These are phyloP conservation scores for Colletotrichum magnum DNA, from an alignment of 2,329 filamentous ascomycete genomes.

Conservation along the genomic window DNA sequence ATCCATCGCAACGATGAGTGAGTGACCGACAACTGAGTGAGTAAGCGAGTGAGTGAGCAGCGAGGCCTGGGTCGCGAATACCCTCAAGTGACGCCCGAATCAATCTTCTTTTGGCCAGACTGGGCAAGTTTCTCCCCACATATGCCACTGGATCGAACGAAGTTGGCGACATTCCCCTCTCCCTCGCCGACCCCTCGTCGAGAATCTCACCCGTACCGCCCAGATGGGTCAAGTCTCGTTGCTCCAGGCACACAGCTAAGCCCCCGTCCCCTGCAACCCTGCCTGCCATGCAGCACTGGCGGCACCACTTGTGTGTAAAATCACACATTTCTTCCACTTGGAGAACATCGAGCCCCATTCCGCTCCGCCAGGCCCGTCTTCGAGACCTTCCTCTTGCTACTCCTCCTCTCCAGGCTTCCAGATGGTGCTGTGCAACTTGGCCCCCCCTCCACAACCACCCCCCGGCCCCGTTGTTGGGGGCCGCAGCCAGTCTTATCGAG, in stretches of 20 bases:
- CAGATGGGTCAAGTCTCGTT: conserved; percentile 16
- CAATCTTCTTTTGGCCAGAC: not conserved
- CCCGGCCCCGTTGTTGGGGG: conserved; percentile 2
- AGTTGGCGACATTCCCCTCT: not conserved
- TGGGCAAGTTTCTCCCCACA: not conserved
- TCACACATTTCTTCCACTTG: conserved; percentile 21
- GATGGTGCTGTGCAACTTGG: conserved; percentile 25
- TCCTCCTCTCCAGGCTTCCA: conserved; percentile 25
- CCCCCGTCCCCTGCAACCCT: conserved; percentile 28
- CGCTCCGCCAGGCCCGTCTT: conserved; percentile 34
- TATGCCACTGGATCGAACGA: not conserved
- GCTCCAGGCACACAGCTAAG: conserved; percentile 32
- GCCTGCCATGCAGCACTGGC: conserved; percentile 7
- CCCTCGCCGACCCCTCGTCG: conserved; percentile 1
- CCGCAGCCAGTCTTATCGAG: conserved; percentile 17
- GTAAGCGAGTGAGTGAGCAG: not conserved
- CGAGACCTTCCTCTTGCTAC: conserved; percentile 20
- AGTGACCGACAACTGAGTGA: too few species aligned
- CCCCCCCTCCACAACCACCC: not conserved
- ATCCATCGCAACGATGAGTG: too few species aligned
- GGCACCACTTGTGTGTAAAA: conserved; percentile 5
- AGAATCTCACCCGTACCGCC: conserved; percentile 5
- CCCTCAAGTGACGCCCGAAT: conserved; percentile 4
- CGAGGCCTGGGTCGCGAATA: conserved; percentile 2
- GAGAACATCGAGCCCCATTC: conserved; percentile 9